Conservation (phyloP, 2,329 filamentous ascomycete genomes). For the Parastagonospora avenae region DNA sequence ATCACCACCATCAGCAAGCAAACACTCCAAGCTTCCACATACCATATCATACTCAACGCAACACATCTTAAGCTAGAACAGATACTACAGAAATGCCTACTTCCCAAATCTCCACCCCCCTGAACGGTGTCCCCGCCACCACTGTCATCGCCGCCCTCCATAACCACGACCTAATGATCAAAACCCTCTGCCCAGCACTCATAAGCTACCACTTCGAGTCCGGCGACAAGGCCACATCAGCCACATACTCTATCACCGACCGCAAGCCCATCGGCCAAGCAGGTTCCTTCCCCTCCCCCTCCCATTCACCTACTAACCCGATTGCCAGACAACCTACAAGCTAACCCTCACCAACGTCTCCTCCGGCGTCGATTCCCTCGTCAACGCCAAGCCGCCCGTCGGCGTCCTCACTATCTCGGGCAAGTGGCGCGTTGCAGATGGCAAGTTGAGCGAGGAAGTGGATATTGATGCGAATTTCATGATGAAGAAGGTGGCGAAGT, state of each 20-base stretch:
- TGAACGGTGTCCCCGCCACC: conserved; percentile 29
- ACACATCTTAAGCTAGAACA: background rate
- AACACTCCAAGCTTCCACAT: conserved; percentile 4
- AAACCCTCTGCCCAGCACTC: conserved; percentile 43
- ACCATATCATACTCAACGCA: background rate
- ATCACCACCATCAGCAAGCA: conserved; percentile 10
- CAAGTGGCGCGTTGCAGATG: conserved; percentile 44
- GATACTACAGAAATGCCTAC: too few relatives aligned
- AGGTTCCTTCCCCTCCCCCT: background rate
- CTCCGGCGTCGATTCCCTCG: conserved; percentile 44
- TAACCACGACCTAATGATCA: conserved; percentile 50
- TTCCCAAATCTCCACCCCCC: conserved; percentile 44
- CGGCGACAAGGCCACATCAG: conserved; percentile 34
- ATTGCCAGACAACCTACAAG: conserved; percentile 45
- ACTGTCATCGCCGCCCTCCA: conserved; percentile 44
- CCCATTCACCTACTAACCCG: background rate
- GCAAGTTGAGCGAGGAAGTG: conserved; percentile 43
- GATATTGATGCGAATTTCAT: conserved; percentile 51
- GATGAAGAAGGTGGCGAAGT: conserved; percentile 51
- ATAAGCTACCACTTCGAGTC: conserved; percentile 41
- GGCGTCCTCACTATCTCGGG: conserved; percentile 46
- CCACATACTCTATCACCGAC: conserved; percentile 46
- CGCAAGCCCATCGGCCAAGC: conserved; percentile 48
- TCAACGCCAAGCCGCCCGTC: conserved; percentile 48
- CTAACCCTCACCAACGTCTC: conserved; percentile 47